These are phyloP conservation scores for Graphilbum ipis-grandicollis DNA, from an alignment of 2,329 filamentous ascomycete genomes.

Conservation along the genomic window DNA sequence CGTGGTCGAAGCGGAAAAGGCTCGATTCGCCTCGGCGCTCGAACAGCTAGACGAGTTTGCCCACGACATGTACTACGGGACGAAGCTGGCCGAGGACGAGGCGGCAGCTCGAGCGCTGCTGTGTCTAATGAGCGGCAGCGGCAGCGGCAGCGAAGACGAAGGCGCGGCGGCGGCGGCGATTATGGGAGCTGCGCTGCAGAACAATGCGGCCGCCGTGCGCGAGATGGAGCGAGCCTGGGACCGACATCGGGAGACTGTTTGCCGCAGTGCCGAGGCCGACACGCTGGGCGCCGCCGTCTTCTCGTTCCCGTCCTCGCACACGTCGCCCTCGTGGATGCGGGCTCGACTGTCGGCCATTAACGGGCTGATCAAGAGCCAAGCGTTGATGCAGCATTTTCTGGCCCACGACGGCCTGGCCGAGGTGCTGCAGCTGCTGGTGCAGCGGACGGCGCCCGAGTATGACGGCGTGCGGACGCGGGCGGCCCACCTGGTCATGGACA, in stretches of 20 bases:
- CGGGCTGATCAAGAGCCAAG: constrained; percentile 35
- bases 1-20: constrained; percentile 7
- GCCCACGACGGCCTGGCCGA: constrained; percentile 32
- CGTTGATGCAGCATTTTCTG: constrained; percentile 38
- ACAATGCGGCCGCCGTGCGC: constrained; percentile 44
- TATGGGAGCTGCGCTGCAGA: constrained; percentile 40
- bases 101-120: constrained; percentile 36
- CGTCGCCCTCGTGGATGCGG: constrained; percentile 10
- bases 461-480: constrained; percentile 33
- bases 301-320: too few relatives aligned
- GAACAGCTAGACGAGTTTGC: constrained; percentile 43
- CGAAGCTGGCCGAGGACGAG: constrained; percentile 40
- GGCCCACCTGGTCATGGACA: constrained; percentile 42
- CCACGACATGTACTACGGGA: constrained; percentile 53
- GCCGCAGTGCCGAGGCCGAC: constrained; percentile 11
- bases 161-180: constrained; percentile 35
- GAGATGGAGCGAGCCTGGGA: constrained; percentile 32
- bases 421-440: constrained; percentile 31
- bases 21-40: constrained; percentile 30
- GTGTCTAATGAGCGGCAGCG: constrained; percentile 29
- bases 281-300: background rate
- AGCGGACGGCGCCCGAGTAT: constrained; percentile 26
- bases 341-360: constrained; percentile 32
- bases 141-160: constrained; percentile 15
- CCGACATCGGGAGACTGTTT: constrained; percentile 20